phyloP scores from a whole-genome alignment of 2,329 filamentous ascomycete genomes.

The Plenodomus lindquistii region DNA sequence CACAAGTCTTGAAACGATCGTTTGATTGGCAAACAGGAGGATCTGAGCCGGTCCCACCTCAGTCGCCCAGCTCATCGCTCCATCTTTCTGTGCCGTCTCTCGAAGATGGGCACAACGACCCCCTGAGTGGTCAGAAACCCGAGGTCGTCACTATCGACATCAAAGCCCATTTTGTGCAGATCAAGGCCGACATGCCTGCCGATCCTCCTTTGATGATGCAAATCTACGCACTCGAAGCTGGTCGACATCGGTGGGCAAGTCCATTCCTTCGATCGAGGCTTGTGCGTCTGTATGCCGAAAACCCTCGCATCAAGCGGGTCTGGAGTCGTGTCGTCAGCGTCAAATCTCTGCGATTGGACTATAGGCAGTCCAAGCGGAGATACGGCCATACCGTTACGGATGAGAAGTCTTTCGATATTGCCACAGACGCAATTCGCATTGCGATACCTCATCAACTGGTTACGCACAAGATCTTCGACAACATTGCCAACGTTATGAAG shows the following conservation, averaged over 20 bases:
- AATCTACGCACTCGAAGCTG: constrained; percentile 78
- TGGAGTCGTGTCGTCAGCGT: constrained; percentile 89
- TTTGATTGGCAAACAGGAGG: constrained; percentile 36
- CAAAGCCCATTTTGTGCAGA: constrained; percentile 77
- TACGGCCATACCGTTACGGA: constrained; percentile 64
- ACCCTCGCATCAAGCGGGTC: constrained; percentile 77
- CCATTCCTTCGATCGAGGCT: constrained; percentile 80
- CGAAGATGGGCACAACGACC: constrained; percentile 34
- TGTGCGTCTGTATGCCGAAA: constrained; percentile 82
- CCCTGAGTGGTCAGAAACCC: constrained; percentile 30
- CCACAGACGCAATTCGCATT: constrained; percentile 81
- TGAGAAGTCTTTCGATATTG: constrained; percentile 82
- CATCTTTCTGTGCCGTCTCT: constrained; percentile 40
- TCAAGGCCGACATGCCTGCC: constrained; percentile 85
- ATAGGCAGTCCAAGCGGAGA: constrained; percentile 76
- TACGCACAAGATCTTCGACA: constrained; percentile 90
- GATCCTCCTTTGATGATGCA: constrained; percentile 94
- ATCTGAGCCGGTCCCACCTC: constrained; percentile 12
- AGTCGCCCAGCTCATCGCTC: constrained; percentile 17
- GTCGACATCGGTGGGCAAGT: constrained; percentile 82
- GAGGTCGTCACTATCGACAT: constrained; percentile 84
- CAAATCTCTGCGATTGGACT: constrained; percentile 78
- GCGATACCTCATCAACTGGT: constrained; percentile 90
- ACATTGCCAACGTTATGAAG: constrained; percentile 85
- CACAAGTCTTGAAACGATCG: constrained; percentile 65